Conservation (phyloP, 441 rosid species). For the Pelargonium australe region DNA sequence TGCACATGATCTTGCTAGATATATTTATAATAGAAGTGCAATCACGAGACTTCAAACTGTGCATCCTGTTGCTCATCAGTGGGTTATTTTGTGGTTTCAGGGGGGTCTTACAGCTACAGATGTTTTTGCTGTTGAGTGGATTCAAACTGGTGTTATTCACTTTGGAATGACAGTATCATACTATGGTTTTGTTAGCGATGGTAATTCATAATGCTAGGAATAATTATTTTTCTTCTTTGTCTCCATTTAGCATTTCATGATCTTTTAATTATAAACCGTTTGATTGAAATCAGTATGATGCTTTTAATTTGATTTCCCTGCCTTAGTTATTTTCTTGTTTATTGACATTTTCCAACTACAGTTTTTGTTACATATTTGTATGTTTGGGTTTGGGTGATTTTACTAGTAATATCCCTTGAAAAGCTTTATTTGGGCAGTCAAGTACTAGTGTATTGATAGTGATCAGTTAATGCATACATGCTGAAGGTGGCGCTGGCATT, state of each 20-base stretch:
- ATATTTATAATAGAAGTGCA: neutral
- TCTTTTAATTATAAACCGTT: neutral
- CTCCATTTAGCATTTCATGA: neutral
- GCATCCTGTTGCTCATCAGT: slow-evolving; percentile 13
- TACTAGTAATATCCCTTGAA: no score
- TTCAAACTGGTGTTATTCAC: slow-evolving; percentile 71
- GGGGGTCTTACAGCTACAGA: slow-evolving; percentile 94
- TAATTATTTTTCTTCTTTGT: slow-evolving; percentile 1
- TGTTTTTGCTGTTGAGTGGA: slow-evolving; percentile 94
- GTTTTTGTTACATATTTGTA: no score
- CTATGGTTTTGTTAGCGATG: slow-evolving; percentile 95
- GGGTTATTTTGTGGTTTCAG: slow-evolving; percentile 39
- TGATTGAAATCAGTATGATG: neutral
- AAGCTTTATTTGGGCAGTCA: no score
- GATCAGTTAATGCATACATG: no score
- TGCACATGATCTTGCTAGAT: neutral
- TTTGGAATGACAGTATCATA: slow-evolving; percentile 93
- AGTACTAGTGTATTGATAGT: no score
- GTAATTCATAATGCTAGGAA: slow-evolving; percentile 33
- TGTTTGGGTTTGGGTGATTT: no score
- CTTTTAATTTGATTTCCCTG: neutral
- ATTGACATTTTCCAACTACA: no score
- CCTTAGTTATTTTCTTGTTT: no score
- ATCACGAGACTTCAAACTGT: neutral
- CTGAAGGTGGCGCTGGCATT: neutral